phyloP scores from a whole-genome alignment of 345 rosid species.

The Sisymbrium irio region DNA sequence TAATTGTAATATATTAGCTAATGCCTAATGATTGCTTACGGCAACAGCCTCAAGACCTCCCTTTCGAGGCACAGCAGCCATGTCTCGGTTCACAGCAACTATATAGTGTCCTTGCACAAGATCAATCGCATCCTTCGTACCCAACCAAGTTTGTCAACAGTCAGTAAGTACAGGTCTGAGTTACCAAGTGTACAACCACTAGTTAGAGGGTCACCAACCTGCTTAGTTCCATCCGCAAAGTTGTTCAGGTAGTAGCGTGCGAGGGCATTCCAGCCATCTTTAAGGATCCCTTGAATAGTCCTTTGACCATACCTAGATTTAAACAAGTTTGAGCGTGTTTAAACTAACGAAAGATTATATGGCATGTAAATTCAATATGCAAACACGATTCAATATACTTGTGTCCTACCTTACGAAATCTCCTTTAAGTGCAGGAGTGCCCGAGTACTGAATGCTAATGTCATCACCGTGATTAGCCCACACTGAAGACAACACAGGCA shows the following conservation, averaged over 20 bases:
- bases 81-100: slow-evolving; percentile 69
- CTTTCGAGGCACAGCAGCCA: slow-evolving; percentile 52
- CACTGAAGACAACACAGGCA: slow-evolving; percentile 50
- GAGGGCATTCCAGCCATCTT: slow-evolving; percentile 77
- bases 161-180: neutral
- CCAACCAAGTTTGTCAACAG: slow-evolving; percentile 6
- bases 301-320: slow-evolving; percentile 71
- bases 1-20: neutral
- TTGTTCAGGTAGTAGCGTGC: slow-evolving; percentile 91
- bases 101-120: slow-evolving; percentile 89
- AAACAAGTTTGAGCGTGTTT: slow-evolving; percentile 1
- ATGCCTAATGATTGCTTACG: slow-evolving; percentile 46
- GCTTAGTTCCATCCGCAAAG: slow-evolving; percentile 86
- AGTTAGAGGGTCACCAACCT: slow-evolving; percentile 42
- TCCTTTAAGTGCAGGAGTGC: slow-evolving; percentile 96
- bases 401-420: slow-evolving; percentile 76
- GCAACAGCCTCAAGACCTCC: slow-evolving; percentile 70
- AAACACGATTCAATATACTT: neutral
- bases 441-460: slow-evolving; percentile 93
- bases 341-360: neutral
- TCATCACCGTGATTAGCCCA: slow-evolving; percentile 99
- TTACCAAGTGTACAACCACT: neutral
- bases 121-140: slow-evolving; percentile 70
- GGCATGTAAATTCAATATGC: neutral
- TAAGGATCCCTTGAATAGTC: slow-evolving; percentile 72